Base-by-base conservation (phyloP, 2,329 filamentous ascomycete species). In the Cladosporium sphaerospermum region DNA sequence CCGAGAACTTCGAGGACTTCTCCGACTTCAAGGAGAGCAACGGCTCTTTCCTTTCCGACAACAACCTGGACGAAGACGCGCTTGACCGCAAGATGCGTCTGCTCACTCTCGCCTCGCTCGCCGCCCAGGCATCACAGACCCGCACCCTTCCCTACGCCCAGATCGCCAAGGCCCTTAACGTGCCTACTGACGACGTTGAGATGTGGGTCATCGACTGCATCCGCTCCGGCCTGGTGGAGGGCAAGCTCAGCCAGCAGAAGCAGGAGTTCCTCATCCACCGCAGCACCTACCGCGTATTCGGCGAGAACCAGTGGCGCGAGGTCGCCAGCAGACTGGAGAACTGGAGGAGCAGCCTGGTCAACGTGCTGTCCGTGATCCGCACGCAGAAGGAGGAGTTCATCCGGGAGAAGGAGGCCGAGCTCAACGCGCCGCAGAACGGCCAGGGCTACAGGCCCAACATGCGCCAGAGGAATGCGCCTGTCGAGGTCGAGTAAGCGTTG, bases 181-280 rank as follows among this genome's bases (percentile, higher is more conserved):
- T 99, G 53, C 84, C 89, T 43, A 68, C 75, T 44, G 84, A 88
- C 59, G 89, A 97, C 59, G 89, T 97, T 40, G 93, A 99, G 79
- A 87, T 92, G 80, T 99, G 93, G 93, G 89, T 95, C 61, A 99
- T 99, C 66, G 93, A 99, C 71, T 91, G 95, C 62, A 96, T 99
- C 74, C 89, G 93, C 62, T 89, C 91, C 45, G 90, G 91, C 33
- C 83, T 99, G 36, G 89, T 99, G 49, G 93, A 99, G 77, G 93
- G 93, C 69, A 95, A 95, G 75, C 83, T 99, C 62, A 93, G 88
- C 55, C 93, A 99, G 76, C 81, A 92, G 69, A 90, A 89, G 70
- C 83, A 89, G 69, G 88, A 92, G 59, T 97, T 99, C 80, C 80
- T 96, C 51, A 89, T 99, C 57, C 93, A 99, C 79, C 85, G 93